Conservation (phyloP, 2,329 filamentous ascomycete genomes). For the Verruconis gallopava region DNA sequence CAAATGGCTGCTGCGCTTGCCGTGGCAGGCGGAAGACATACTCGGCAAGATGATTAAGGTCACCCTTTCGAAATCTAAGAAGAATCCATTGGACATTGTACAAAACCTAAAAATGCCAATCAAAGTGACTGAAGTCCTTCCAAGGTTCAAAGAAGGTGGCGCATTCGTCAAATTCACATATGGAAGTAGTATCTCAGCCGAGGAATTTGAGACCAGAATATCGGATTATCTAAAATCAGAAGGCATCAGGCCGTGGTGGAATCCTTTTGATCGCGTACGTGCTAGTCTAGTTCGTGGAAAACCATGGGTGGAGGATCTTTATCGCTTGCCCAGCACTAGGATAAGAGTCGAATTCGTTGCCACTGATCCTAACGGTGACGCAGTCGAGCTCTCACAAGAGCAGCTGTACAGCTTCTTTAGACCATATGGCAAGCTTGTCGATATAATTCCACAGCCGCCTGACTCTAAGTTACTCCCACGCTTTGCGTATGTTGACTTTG, state of each 20-base stretch:
- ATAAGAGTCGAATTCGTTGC: constrained; percentile 78
- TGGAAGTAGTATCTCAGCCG: constrained; percentile 31
- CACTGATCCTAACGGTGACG: constrained; percentile 53
- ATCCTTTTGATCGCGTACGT: constrained; percentile 59
- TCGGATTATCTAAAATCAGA: constrained; percentile 51
- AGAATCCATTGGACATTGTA: constrained; percentile 43
- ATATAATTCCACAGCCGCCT: constrained; percentile 69
- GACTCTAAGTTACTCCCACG: constrained; percentile 77
- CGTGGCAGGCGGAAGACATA: constrained; percentile 34
- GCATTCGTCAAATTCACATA: constrained; percentile 79
- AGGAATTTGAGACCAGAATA: constrained; percentile 49
- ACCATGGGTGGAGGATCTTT: constrained; percentile 90
- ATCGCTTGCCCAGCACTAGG: constrained; percentile 62
- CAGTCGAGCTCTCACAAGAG: constrained; percentile 74
- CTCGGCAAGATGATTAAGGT: constrained; percentile 38
- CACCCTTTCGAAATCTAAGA: constrained; percentile 31
- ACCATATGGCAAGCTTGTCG: constrained; percentile 76
- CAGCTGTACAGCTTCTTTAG: constrained; percentile 77
- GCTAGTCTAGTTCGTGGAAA: constrained; percentile 65
- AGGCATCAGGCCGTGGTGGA: constrained; percentile 81
- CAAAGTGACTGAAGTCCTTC: constrained; percentile 68
- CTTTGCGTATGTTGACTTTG: constrained; percentile 70
- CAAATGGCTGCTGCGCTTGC: constrained; percentile 45
- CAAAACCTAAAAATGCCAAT: constrained; percentile 52
- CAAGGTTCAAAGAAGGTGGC: constrained; percentile 79